phyloP scores from a whole-genome alignment of 1,284 basidiomycete genomes.

The Ustilago curta region DNA sequence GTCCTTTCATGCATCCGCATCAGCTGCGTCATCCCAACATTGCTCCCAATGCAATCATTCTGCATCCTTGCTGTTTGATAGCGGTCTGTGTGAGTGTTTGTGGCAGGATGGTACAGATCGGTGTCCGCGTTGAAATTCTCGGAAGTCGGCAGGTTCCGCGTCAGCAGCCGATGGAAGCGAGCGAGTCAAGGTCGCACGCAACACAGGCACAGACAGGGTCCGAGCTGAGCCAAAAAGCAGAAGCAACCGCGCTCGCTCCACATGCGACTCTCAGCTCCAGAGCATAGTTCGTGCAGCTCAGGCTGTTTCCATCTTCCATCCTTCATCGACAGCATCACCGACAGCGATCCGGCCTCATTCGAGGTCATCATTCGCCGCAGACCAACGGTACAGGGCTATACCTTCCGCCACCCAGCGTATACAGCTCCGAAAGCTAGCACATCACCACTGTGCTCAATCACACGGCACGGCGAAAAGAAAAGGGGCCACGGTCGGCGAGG shows the following conservation, averaged over 20 bases:
- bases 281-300: slow-evolving; percentile 18
- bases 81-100: background rate
- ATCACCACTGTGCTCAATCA: background rate
- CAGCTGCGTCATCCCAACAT: background rate
- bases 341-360: background rate
- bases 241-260: slow-evolving; percentile 16
- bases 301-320: background rate
- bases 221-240: slow-evolving; percentile 6
- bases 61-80: background rate
- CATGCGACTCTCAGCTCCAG: slow-evolving; percentile 4
- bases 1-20: slow-evolving; percentile 8
- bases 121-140: background rate
- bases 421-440: background rate
- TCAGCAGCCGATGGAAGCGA: background rate
- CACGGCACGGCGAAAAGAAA: background rate
- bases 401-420: background rate
- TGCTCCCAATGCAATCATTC: slow-evolving; percentile 2
- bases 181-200: background rate
- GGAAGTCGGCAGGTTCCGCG: slow-evolving; percentile 9
- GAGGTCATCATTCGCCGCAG: background rate
- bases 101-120: background rate
- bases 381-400: background rate
- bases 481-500: background rate
- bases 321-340: background rate
- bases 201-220: slow-evolving; percentile 8